phyloP scores from a whole-genome alignment of 495 filamentous ascomycete genomes.

The Neurospora sublineolata region DNA sequence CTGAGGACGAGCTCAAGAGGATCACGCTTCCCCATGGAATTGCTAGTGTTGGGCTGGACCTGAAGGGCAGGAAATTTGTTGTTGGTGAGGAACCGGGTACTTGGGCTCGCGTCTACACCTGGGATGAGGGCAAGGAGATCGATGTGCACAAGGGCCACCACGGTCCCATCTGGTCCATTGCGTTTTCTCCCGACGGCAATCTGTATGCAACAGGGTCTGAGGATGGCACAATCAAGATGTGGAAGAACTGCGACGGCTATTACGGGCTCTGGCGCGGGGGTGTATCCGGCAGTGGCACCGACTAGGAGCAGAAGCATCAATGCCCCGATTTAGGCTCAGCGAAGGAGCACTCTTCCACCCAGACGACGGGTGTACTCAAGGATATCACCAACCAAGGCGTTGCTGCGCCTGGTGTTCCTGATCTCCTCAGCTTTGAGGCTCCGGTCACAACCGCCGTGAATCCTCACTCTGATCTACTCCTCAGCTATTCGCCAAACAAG shows the following conservation, averaged over 20 bases:
- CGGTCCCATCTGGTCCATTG: conserved; percentile 89
- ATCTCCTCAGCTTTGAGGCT: conserved; percentile 6
- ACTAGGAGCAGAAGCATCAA: conserved; percentile 16
- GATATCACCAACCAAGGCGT: background rate
- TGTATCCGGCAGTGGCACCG: conserved; percentile 17
- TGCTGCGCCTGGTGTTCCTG: background rate
- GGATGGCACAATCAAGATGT: conserved; percentile 92
- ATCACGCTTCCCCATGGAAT: conserved; percentile 69
- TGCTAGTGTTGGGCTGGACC: conserved; percentile 78
- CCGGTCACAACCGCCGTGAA: background rate
- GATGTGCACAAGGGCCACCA: conserved; percentile 97
- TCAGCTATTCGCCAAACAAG: conserved; percentile 5
- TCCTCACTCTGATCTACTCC: conserved; percentile 3
- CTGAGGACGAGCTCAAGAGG: conserved; percentile 63
- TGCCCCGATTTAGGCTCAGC: conserved; percentile 5
- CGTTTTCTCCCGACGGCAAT: conserved; percentile 89
- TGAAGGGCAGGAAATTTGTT: conserved; percentile 67
- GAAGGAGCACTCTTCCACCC: conserved; percentile 3
- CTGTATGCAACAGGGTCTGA: conserved; percentile 93
- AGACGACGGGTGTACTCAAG: background rate
- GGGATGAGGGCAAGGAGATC: conserved; percentile 67
- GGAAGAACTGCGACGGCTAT: conserved; percentile 48
- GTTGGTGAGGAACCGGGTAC: conserved; percentile 83
- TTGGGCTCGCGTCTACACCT: conserved; percentile 86
- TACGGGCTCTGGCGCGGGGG: conserved; percentile 43